Evolutionary conservation across 805 yeast genomes (phyloP), one percentile per base, ranked within the genome.

Genomic region (Debaryomyces castellii): DNA sequence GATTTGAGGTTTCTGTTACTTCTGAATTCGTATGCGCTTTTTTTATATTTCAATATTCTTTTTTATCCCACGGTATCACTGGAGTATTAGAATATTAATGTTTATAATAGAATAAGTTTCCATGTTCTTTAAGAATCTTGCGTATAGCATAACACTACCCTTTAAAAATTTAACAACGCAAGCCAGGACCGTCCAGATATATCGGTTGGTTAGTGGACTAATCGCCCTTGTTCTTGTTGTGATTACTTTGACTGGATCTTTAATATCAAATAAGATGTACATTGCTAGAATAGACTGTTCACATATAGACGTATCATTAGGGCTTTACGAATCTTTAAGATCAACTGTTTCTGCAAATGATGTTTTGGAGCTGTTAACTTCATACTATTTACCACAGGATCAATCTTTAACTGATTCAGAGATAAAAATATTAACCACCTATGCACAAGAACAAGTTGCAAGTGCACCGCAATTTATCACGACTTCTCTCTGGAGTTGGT

Each of bases 221-320:
- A 17, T 45, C 1, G 43, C 69, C 1, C 16, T 64, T 0, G 39
- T 51, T 3, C 49, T 53, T 20, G 46, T 61, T 3, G 42, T 69
- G 6, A 49, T 53, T 7, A 43, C 60, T 5, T 47, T 67, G 36
- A 47, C 64, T 10, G 62, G 67, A 3, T 73, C 74, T 3, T 37
- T 57, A 3, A 23, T 53, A 10, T 44, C 58, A 18, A 43, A 41
- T 7, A 36, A 44, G 2, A 50, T 57, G 18, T 63, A 60, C 50
- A 55, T 74, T 8, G 65, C 70, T 5, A 54, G 71, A 33, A 62
- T 82, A 32, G 74, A 76, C 52, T 79, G 82, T 47, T 69, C 77
- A 3, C 82, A 77, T 51, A 59, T 73, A 5, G 81, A 79, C 48
- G 77, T 82, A 16, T 74, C 82, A 1, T 53, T 63, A 16, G 87